Percentiles rank a stretch among this genome's conserved stretches.
phyloP scores from a whole-genome alignment of 2,329 filamentous ascomycete genomes.

The Aspergillus novoparasiticus region DNA sequence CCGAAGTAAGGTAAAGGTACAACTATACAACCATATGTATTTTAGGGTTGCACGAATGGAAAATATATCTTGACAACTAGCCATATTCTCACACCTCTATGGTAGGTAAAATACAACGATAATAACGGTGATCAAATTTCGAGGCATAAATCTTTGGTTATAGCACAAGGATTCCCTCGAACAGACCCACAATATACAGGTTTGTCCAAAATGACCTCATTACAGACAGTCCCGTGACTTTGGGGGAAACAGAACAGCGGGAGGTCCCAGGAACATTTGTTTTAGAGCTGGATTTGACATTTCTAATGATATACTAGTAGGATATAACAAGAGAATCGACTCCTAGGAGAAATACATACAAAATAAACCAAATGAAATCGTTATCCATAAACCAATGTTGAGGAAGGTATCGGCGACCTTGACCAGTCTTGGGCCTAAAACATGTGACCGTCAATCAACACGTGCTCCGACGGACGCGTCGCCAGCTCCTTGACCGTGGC shows the following conservation, averaged over 20 bases:
- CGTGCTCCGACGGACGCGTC: not conserved
- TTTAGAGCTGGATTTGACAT: not conserved
- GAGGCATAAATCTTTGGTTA: not conserved
- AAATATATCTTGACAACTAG: not conserved
- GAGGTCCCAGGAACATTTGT: not conserved
- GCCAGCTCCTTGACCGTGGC: conserved; percentile 44
- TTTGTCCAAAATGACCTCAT: not conserved
- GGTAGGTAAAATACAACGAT: not conserved
- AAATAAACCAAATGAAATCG: not conserved
- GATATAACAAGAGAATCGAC: not conserved
- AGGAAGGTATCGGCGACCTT: no score
- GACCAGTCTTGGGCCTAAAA: not conserved
- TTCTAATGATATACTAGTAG: not conserved
- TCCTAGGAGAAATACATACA: not conserved
- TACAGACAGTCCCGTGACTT: not conserved
- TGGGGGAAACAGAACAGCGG: not conserved
- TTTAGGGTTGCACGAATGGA: not conserved
- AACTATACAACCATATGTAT: no score
- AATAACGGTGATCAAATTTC: not conserved
- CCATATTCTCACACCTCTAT: not conserved
- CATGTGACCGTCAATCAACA: not conserved
- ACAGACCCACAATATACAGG: not conserved
- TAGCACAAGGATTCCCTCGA: not conserved
- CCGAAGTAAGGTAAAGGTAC: no score
- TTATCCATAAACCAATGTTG: not conserved